phyloP scores from a whole-genome alignment of 345 rosid species.

The Eucalyptus pauciflora region DNA sequence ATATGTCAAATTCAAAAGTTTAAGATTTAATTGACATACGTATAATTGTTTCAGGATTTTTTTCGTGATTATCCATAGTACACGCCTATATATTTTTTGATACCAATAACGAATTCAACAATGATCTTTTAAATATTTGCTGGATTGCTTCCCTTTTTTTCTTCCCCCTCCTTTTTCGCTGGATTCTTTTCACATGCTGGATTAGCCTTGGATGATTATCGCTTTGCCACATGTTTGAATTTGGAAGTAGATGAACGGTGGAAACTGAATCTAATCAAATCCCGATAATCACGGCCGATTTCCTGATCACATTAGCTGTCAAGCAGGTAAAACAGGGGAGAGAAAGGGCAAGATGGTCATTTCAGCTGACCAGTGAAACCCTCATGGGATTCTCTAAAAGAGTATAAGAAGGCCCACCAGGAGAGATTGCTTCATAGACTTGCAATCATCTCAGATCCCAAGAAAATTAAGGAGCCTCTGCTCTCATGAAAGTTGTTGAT shows the following conservation, averaged over 20 bases:
- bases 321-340: background rate
- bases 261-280: background rate
- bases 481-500: background rate
- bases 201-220: background rate
- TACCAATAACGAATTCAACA: background rate
- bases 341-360: background rate
- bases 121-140: background rate
- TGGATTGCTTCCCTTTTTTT: background rate
- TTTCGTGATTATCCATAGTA: background rate
- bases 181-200: background rate
- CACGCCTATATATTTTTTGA: rapidly evolving
- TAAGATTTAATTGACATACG: background rate
- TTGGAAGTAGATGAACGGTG: background rate
- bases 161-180: background rate
- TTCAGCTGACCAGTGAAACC: background rate
- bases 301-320: background rate
- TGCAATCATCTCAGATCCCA: background rate
- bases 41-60: background rate
- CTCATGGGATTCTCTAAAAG: background rate
- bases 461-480: background rate
- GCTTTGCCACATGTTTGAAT: background rate
- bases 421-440: background rate
- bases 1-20: background rate
- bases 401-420: background rate
- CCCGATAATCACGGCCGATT: background rate